Evolutionary conservation across 345 rosid genomes (phyloP).

Genomic region (Adansonia digitata): DNA sequence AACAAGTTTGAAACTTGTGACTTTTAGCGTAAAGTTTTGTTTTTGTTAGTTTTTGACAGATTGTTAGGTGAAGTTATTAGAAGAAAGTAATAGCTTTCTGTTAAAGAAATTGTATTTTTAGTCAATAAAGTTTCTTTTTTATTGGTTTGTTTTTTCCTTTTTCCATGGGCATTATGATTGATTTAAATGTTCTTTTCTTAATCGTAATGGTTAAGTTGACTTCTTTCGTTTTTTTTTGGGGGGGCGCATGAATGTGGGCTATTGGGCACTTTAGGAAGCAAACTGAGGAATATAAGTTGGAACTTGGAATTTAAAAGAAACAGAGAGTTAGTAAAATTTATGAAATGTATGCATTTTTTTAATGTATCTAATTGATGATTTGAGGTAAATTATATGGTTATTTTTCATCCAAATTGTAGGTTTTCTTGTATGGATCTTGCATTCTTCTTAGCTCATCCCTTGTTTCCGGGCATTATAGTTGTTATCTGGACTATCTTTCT

Average conservation of each 20-base stretch:
- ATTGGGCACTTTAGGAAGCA: neutral
- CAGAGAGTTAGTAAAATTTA: neutral
- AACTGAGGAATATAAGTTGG: neutral
- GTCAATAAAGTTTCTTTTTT: neutral
- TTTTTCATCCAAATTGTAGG: too few relatives aligned
- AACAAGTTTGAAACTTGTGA: neutral
- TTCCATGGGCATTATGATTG: constrained; percentile 7
- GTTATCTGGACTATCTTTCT: neutral
- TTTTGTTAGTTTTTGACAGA: neutral
- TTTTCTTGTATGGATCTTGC: neutral
- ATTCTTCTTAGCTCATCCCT: neutral
- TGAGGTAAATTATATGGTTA: too few relatives aligned
- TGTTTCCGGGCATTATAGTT: neutral
- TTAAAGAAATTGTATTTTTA: neutral
- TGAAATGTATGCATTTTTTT: neutral
- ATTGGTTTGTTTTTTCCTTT: neutral
- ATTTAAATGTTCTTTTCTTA: neutral
- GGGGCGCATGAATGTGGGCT: neutral
- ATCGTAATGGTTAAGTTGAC: neutral
- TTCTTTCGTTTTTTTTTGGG: neutral
- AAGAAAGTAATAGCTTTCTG: neutral
- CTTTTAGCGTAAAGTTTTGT: neutral
- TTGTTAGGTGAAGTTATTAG: neutral
- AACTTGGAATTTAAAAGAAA: neutral
- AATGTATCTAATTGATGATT: too few relatives aligned